These are phyloP conservation scores for Heterobasidion occidentale DNA, from an alignment of 1,284 basidiomycete genomes.

Conservation along the genomic window DNA sequence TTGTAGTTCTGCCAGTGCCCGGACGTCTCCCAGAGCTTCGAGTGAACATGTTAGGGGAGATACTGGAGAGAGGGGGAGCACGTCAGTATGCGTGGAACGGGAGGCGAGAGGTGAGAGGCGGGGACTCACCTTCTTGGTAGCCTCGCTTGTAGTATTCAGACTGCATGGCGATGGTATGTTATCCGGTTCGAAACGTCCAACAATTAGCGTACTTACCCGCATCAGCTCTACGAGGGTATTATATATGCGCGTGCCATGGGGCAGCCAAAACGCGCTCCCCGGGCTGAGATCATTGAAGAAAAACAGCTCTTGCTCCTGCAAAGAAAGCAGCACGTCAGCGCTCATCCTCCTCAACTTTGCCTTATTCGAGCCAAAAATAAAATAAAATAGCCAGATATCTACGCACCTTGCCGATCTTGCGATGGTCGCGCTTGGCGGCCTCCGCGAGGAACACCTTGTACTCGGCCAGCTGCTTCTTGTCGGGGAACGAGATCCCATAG, in stretches of 20 bases:
- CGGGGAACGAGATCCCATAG: constrained; percentile 99
- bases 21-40: constrained; percentile 97
- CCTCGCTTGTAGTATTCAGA: constrained; percentile 81
- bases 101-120: neutral
- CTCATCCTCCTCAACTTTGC: neutral
- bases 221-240: constrained; percentile 90
- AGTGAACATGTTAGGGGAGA: constrained; percentile 98
- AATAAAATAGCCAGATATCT: neutral
- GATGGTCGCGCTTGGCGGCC: constrained; percentile 95
- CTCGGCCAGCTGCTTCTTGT: constrained; percentile 91
- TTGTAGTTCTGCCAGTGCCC: constrained; percentile 98
- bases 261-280: constrained; percentile 95
- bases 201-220: constrained; percentile 47
- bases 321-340: neutral
- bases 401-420: constrained; percentile 83
- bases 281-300: constrained; percentile 98
- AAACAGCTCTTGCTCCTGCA: constrained; percentile 91
- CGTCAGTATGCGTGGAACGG: too few relatives aligned
- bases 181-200: neutral
- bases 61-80: constrained; percentile 45
- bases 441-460: constrained; percentile 97
- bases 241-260: constrained; percentile 96
- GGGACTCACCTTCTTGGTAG: constrained; percentile 68
- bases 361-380: neutral
- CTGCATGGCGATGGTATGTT: constrained; percentile 24